Percentiles rank a stretch among this genome's conserved stretches.
Conservation (phyloP, 2,329 filamentous ascomycete species). For the Tolypocladium tropicale region DNA sequence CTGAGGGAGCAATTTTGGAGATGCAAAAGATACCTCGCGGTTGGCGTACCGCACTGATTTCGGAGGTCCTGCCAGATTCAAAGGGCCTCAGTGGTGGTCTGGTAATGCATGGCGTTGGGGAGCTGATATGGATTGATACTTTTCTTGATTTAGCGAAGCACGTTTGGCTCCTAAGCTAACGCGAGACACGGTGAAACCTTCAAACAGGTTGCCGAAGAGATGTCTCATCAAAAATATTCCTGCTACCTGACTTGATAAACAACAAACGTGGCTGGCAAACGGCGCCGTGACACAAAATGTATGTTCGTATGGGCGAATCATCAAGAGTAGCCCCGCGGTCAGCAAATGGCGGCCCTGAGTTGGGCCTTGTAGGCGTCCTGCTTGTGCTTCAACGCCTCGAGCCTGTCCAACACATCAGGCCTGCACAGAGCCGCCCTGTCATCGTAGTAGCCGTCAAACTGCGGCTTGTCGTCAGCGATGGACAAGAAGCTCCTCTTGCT, state of each 20-base stretch:
- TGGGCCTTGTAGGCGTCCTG: constrained; percentile 9
- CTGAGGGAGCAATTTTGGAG: background rate
- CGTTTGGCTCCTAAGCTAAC: background rate
- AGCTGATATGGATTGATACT: background rate
- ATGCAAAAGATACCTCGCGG: constrained; percentile 1
- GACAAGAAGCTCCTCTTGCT: constrained; percentile 28
- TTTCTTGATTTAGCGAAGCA: background rate
- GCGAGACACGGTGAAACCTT: background rate
- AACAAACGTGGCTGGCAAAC: too few species aligned
- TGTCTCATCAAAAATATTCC: background rate
- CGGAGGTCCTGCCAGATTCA: too few species aligned
- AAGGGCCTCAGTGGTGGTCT: background rate
- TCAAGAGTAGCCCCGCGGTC: too few species aligned
- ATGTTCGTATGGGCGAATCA: too few species aligned
- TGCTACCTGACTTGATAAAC: background rate
- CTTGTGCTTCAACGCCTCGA: constrained; percentile 12
- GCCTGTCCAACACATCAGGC: constrained; percentile 20
- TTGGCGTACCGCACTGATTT: background rate
- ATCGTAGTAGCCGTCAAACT: constrained; percentile 25
- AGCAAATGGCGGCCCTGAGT: constrained; percentile 5
- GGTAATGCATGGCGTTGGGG: background rate
- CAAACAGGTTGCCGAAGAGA: background rate
- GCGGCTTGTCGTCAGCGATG: constrained; percentile 23
- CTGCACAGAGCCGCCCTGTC: constrained; percentile 20
- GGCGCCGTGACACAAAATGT: too few species aligned